phyloP scores from a whole-genome alignment of 169 alveolate species.

The Plasmodium falciparum region DNA sequence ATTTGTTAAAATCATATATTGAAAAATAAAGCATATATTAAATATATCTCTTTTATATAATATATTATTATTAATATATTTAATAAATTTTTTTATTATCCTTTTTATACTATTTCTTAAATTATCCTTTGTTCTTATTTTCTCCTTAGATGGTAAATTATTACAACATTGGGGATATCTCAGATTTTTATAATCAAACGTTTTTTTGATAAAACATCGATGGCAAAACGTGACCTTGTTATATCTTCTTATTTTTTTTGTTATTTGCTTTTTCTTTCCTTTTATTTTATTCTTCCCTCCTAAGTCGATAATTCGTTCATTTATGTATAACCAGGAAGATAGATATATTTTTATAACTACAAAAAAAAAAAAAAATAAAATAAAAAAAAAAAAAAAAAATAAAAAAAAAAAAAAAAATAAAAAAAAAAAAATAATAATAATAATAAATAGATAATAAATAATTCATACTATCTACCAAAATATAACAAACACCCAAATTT shows the following conservation, averaged over 20 bases:
- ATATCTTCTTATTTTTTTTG: neutral
- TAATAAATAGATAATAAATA: slow-evolving; percentile 2
- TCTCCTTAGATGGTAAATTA: slow-evolving; percentile 40
- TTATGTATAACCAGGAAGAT: slow-evolving; percentile 57
- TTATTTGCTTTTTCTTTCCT: slow-evolving; percentile 27
- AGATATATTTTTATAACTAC: slow-evolving; percentile 34
- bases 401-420: neutral
- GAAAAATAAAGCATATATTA: slow-evolving; percentile 59
- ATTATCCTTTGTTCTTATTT: slow-evolving; percentile 13
- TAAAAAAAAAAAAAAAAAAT: neutral
- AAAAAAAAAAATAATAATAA: neutral
- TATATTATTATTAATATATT: neutral
- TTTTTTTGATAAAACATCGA: slow-evolving; percentile 52
- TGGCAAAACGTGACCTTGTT: slow-evolving; percentile 20
- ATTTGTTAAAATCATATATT: slow-evolving; percentile 25
- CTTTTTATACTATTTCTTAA: slow-evolving; percentile 20
- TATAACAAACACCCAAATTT: too few species aligned
- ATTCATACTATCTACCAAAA: too few species aligned
- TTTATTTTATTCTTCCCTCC: too few species aligned
- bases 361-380: slow-evolving; percentile 1
- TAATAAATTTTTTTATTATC: slow-evolving; percentile 17
- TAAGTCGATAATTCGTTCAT: slow-evolving; percentile 28
- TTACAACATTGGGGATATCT: slow-evolving; percentile 29
- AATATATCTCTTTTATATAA: slow-evolving; percentile 2
- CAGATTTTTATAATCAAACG: slow-evolving; percentile 23